Percentiles rank a stretch among this genome's conserved stretches.
Evolutionary conservation across 768 basidiomycete species (phyloP).

Genomic region (Mycena haematopus): DNA sequence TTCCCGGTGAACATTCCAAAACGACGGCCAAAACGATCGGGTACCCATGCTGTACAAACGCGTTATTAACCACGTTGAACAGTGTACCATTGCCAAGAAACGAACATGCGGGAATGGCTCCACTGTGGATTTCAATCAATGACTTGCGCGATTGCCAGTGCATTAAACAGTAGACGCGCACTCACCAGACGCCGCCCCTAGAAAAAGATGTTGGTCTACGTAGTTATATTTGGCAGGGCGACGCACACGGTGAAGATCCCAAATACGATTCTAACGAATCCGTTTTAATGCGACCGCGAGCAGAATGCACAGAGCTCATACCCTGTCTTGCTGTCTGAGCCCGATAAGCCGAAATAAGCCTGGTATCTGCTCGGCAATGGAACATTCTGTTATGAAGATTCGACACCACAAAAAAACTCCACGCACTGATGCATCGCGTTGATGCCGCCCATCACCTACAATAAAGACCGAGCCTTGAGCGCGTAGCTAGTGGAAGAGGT

Average conservation of each 20-base stretch:
- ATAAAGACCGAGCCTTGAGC: conserved; percentile 1
- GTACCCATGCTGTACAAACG: conserved; percentile 34
- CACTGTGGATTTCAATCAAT: conserved; percentile 37
- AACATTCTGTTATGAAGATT: background rate
- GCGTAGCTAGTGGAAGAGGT: background rate
- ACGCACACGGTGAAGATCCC: conserved; percentile 55
- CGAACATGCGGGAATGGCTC: conserved; percentile 46
- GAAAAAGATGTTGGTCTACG: background rate
- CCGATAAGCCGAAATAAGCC: conserved; percentile 50
- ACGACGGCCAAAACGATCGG: conserved; percentile 55
- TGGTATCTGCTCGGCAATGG: conserved; percentile 39
- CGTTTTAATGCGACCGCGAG: conserved; percentile 27
- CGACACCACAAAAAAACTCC: background rate
- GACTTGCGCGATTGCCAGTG: conserved; percentile 4
- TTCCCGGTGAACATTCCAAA: conserved; percentile 59
- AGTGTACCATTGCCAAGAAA: conserved; percentile 35
- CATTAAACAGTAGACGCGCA: too few species aligned
- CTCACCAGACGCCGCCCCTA: conserved; percentile 49
- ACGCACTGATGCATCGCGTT: conserved; percentile 51
- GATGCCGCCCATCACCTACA: conserved; percentile 58
- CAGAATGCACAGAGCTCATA: background rate
- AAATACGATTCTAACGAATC: conserved; percentile 47
- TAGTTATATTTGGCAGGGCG: background rate
- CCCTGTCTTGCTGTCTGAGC: conserved; percentile 33
- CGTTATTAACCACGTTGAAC: background rate